Evolutionary conservation across 2,329 filamentous ascomycete genomes (phyloP).

Genomic region (Clonostachys rhizophaga): DNA sequence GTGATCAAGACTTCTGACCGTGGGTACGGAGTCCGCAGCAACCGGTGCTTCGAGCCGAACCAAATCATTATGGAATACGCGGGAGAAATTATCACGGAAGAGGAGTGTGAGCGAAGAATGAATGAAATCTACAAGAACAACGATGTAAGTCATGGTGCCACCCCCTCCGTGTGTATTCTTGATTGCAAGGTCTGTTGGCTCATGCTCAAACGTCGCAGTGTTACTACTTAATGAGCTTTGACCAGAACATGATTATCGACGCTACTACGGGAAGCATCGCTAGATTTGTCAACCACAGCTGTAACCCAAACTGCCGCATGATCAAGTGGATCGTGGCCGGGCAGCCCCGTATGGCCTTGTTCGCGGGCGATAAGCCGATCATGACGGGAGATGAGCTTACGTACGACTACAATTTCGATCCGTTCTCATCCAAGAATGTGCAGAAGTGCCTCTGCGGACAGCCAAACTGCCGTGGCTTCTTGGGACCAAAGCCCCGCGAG

Average conservation of each 20-base stretch:
- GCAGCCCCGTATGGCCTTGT: constrained; percentile 93
- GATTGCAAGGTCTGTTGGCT: background rate
- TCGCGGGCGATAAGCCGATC: constrained; percentile 84
- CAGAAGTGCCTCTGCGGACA: constrained; percentile 62
- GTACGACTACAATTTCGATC: constrained; percentile 80
- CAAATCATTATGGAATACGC: constrained; percentile 99
- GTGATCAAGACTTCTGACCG: constrained; percentile 87
- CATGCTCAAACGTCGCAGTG: constrained; percentile 51
- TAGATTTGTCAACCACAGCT: constrained; percentile 97
- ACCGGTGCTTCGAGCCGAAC: constrained; percentile 78
- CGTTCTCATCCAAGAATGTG: constrained; percentile 64
- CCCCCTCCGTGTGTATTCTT: background rate
- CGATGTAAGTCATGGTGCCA: constrained; percentile 53
- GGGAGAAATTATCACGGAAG: constrained; percentile 93
- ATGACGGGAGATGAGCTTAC: constrained; percentile 95
- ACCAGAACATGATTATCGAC: constrained; percentile 98
- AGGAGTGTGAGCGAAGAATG: constrained; percentile 91
- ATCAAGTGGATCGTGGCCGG: constrained; percentile 95
- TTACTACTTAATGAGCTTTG: constrained; percentile 98
- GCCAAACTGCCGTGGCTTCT: constrained; percentile 58
- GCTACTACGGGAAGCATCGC: constrained; percentile 94
- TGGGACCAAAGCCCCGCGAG: constrained; percentile 57
- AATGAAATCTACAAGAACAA: constrained; percentile 91
- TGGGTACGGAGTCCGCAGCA: constrained; percentile 88
- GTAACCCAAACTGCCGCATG: constrained; percentile 94